Evolutionary conservation across 208 protist species (phyloP), one percentile per base, ranked within the genome.

Genomic region (Lotmaria passim): DNA sequence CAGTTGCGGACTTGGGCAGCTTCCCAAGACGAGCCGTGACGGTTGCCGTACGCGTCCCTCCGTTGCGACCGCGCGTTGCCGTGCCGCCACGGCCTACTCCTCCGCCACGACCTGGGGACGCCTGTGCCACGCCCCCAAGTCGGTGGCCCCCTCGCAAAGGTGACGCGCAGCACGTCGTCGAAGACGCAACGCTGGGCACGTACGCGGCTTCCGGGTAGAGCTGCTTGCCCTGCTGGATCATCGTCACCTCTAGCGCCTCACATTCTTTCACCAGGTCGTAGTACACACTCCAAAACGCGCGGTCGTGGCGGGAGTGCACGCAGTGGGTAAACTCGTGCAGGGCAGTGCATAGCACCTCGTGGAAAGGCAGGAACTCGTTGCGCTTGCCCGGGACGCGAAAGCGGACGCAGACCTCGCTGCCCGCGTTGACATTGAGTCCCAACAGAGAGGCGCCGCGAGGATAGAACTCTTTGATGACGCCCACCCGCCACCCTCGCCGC

Each of bases 271-370:
- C 83, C 7, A 96, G 76, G 23, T 93, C 57, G 39, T 91, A 77
- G 69, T 94, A 93, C 10, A 93, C 78, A 39, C 75, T 55, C 87
- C 89, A 94, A 60, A 96, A 96, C 7, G 75, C 43, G 43, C 76
- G 73, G 57, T 94, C 73, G 62, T 96, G 92, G 31, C 64, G 73
- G 0, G 78, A 82, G 63, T 85, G 69, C 26, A 70, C 58, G 61
- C 85, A 93, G 67, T 97, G 93, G 7, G 86, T 87, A 15, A 97
- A 73, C 82, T 97, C 93, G 76, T 97, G 93, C 46, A 97, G 67
- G 15, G 91, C 79, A 1, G 91, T 97, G 66, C 87, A 90, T 0
- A 96, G 30, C 24, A 97, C 87, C 36, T 94, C 82, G 41, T 94
- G 73, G 63, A 95, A 96, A 21, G 90, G 87, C 43, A 95, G 73